Base-by-base conservation (phyloP, 139 green algal genomes). In the Penium margaritaceum region DNA sequence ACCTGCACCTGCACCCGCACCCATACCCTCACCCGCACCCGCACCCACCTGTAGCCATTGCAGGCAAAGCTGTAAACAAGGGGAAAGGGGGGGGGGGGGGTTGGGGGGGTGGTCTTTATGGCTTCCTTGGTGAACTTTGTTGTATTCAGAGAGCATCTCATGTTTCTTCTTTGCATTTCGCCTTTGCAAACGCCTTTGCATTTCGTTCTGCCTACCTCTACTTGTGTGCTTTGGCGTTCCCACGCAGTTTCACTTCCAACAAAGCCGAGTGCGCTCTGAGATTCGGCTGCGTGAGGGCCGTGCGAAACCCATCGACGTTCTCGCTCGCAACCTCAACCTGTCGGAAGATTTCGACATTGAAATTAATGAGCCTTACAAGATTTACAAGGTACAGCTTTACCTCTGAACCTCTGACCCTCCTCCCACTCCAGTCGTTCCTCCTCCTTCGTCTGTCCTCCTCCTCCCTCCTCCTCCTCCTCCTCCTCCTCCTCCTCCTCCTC, bases 281-380 rank as follows among this genome's bases (percentile, higher is more conserved):
- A 85, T 85, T 33, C 70, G 81, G 2, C 27, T 84, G 32, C 44
- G 53, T 6, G 72, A 85, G 37, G 81, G 81, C 5, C 65, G 81
- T 17, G 76, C 81, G 5, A 84, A 83, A 68, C 68, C 81, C 35
- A 81, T 83, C 17, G 81, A 85, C 66, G 30, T 84, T 7, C 47
- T 85, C 19, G 47, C 72, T 21, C 72, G 77, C 32, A 78, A 81
- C 39, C 70, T 84, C 14, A 70, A 58, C 5, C 44, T 69, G 6
- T 27, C 38, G 2, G 41, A 62, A 14, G 77, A 78, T 2, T 76
- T 81, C 43, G 55, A 83, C 55, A 37, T 83, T 5, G 37, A 75
- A 38, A 63, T 71, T 54, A 70, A 71, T 4, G 55, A 84, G 61
- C 72, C 72, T 14, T 79, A 73, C 62, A 79, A 63, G 41, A 64